Evolutionary conservation across 768 basidiomycete species (phyloP), one percentile per base, ranked within the genome.

Genomic region (Hygrocybe punicea): DNA sequence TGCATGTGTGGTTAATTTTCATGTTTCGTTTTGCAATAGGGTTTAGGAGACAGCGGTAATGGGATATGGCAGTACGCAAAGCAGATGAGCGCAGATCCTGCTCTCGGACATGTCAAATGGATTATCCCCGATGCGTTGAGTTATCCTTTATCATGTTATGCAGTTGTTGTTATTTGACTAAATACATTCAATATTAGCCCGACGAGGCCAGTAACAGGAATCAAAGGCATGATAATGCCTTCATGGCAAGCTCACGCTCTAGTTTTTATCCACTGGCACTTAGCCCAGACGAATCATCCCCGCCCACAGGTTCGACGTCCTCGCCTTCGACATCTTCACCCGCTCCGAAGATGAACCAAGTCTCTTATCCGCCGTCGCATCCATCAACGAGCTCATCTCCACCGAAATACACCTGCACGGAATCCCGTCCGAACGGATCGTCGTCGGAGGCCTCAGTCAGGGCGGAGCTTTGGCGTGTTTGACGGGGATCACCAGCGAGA

Each of bases 371-470:
- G 76, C 83, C 17, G 78, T 79, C 5, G 69, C 73, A 17, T 68
- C 72, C 14, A 66, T 91, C 55, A 82, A 84, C 63, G 66, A 73
- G 47, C 74, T 90, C 52, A 81, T 93, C 61, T 70, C 77, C 10
- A 73, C 71, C 1, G 88, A 91, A 65, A 74, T 84, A 34, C 35
- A 56, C 9, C 80, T 84, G 36, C 72, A 74, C 6, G 81, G 81
- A 25, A 82, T 89, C 40, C 77, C 81, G 1, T 70, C 81, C 19
- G 66, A 79, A 34, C 77, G 84, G 40, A 83, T 90, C 58, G 77
- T 91, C 39, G 59, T 91, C n/a, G 89, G 86, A 6, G 90, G 90
- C 1, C 82, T 90, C 65, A 84, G 81, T 51, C 89, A 91, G 66
- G 89, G 87, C 17, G 85, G 80, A 39, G 81, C 83, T 3, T 76